Evolutionary conservation across 2,329 filamentous ascomycete genomes (phyloP).

Genomic region (Dactylellina leptospora): DNA sequence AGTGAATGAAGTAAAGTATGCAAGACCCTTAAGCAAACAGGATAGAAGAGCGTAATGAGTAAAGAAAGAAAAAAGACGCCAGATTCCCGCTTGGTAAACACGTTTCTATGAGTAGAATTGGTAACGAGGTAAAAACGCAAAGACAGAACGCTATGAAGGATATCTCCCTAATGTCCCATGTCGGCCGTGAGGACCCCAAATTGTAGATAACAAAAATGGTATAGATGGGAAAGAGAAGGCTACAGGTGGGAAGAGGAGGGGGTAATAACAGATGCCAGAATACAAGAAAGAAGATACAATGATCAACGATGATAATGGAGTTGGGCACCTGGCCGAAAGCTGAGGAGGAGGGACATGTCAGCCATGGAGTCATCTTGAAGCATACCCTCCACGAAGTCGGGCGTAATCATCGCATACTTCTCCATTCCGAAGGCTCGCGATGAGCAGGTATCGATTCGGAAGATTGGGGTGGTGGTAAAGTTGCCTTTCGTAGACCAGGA

Average conservation of each 20-base stretch:
- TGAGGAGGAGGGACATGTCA: slow-evolving; percentile 35
- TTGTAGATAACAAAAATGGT: slow-evolving; percentile 21
- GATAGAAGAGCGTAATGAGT: background rate
- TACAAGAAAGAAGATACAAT: background rate
- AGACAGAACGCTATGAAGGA: slow-evolving; percentile 42
- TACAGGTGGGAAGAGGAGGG: background rate
- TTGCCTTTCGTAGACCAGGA: slow-evolving; percentile 42
- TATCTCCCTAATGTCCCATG: slow-evolving; percentile 33
- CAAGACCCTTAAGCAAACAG: no score
- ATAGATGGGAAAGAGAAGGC: background rate
- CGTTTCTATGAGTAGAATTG: slow-evolving; percentile 47
- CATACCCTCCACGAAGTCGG: slow-evolving; percentile 36
- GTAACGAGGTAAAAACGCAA: slow-evolving; percentile 22
- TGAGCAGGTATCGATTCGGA: slow-evolving; percentile 37
- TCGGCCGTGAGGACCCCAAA: slow-evolving; percentile 48
- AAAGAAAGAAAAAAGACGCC: slow-evolving; percentile 27
- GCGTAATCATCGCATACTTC: slow-evolving; percentile 44
- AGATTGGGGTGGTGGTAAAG: slow-evolving; percentile 30
- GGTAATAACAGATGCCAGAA: background rate
- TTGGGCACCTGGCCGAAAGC: slow-evolving; percentile 9
- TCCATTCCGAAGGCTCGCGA: slow-evolving; percentile 36
- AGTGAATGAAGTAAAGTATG: background rate
- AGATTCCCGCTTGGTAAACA: slow-evolving; percentile 45
- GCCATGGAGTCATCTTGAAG: slow-evolving; percentile 23
- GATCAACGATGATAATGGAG: background rate